Percentiles rank a stretch among this genome's conserved stretches.
Conservation (phyloP, 2,329 filamentous ascomycete species). For the Aciculosporium take region DNA sequence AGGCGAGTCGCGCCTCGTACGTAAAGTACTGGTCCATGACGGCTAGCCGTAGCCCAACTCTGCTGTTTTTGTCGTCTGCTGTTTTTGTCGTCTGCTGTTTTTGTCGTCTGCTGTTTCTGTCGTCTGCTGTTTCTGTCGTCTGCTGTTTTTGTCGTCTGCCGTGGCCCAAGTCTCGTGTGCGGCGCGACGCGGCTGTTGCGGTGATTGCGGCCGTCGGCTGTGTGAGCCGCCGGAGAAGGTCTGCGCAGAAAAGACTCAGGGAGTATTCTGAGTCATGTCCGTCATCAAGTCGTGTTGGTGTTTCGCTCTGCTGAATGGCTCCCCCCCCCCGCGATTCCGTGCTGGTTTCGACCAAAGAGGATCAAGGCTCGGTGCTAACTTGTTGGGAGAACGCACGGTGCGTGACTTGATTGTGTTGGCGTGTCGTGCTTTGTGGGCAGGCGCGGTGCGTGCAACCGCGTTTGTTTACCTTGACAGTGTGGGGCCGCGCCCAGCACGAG, state of each 20-base stretch:
- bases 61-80: no score
- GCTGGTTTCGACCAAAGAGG: no score
- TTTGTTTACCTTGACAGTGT: conserved; percentile 19
- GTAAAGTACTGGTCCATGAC: conserved; percentile 36
- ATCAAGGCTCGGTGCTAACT: no score
- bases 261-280: not conserved
- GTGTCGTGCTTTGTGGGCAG: no score
- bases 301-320: no score
- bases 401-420: no score
- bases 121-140: not conserved
- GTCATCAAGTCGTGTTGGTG: not conserved
- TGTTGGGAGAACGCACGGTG: no score
- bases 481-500: conserved; percentile 1
- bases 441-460: no score
- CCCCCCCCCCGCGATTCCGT: no score
- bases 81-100: not conserved
- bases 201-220: not conserved
- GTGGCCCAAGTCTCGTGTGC: not conserved
- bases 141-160: not conserved
- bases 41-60: not conserved
- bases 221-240: not conserved
- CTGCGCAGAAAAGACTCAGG: not conserved
- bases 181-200: not conserved
- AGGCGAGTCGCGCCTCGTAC: conserved; percentile 62
- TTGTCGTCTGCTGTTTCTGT: not conserved